A percentile compares a stretch with the other conserved stretches of the same genome.
phyloP scores from a whole-genome alignment of 805 yeast genomes.

The Yarrowia sp. region DNA sequence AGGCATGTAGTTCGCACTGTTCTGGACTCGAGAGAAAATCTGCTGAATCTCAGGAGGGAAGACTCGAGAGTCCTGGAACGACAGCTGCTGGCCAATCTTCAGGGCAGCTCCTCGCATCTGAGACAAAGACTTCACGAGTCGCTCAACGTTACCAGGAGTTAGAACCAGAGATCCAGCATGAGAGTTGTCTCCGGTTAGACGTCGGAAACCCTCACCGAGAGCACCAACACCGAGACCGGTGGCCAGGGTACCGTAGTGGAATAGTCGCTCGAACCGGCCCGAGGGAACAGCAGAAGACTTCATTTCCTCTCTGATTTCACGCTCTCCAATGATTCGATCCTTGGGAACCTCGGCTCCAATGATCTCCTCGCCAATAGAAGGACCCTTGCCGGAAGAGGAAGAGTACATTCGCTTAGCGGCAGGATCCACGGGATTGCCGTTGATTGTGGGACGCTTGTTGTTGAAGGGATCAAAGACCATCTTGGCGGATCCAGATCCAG shows the following conservation, averaged over 20 bases:
- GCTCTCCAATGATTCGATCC: slow-evolving; percentile 33
- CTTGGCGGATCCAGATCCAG: slow-evolving; percentile 16
- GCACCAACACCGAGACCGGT: slow-evolving; percentile 90
- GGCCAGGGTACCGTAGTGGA: slow-evolving; percentile 91
- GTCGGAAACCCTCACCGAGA: slow-evolving; percentile 75
- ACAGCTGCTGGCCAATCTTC: slow-evolving; percentile 95
- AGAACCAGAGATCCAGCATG: slow-evolving; percentile 64
- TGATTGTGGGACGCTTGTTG: slow-evolving; percentile 33
- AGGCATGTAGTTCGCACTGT: slow-evolving; percentile 97
- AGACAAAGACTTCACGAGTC: slow-evolving; percentile 85
- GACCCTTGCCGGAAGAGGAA: slow-evolving; percentile 14
- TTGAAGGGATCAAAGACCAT: slow-evolving; percentile 22
- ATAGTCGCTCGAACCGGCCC: slow-evolving; percentile 82
- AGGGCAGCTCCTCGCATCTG: slow-evolving; percentile 99
- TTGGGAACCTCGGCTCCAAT: slow-evolving; percentile 20
- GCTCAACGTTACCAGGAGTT: slow-evolving; percentile 82
- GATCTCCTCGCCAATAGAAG: slow-evolving; percentile 27
- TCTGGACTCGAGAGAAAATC: slow-evolving; percentile 83
- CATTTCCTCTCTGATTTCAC: slow-evolving; percentile 51
- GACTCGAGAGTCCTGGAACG: slow-evolving; percentile 88
- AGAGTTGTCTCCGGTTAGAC: slow-evolving; percentile 52
- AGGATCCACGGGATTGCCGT: slow-evolving; percentile 12
- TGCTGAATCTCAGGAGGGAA: slow-evolving; percentile 85
- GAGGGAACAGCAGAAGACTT: slow-evolving; percentile 80
- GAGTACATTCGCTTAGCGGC: slow-evolving; percentile 34